Evolutionary conservation across 345 rosid species (phyloP), one percentile per base, ranked within the genome.

Genomic region (Bruguiera parviflora): DNA sequence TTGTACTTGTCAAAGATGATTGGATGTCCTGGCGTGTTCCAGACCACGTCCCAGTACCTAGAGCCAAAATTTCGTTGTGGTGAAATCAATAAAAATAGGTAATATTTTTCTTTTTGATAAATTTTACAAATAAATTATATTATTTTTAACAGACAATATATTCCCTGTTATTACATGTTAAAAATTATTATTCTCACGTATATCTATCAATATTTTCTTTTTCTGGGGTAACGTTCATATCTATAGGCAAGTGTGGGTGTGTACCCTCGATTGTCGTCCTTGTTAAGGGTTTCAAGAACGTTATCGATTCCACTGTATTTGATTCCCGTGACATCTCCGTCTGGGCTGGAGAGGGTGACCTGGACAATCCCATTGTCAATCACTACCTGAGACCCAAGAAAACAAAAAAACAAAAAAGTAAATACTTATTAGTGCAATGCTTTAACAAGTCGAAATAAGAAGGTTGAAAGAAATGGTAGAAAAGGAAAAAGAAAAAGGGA

Each of bases 11-110:
- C 80, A 25, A 24, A 57, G 62, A 2, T 58, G 60, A 32, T 63
- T 8, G 6, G 27, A 25, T 62, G 28, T 39, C 76, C 80, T 8
- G 80, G 80, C 8, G 64, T 71, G 72, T 65, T 53, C 80, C 80
- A 76, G 5, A 76, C 80, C 19, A 71, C 72, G 37, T 76, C 80
- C 80, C 80, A 76, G 19, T 76, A 76, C 32, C 79, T 73, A 58
- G 22, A 33, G 24, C n/a, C 19, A 59, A 24, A 68, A 15, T 15
- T 20, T 46, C 28, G 4, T 9, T 5, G 39, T 4, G 3, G 16
- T 13, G 18, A 13, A 11, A 13, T 13, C 5, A 43, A 43, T 13
- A 43, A 43, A 43, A 43, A 43, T 39, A 11, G 47, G 15, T 11
- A 37, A 37, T 39, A 13, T 43, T 43, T 3, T 43, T 43, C 5